Evolutionary conservation across 2,329 filamentous ascomycete species (phyloP).

Genomic region (Aureobasidium leucospermi): DNA sequence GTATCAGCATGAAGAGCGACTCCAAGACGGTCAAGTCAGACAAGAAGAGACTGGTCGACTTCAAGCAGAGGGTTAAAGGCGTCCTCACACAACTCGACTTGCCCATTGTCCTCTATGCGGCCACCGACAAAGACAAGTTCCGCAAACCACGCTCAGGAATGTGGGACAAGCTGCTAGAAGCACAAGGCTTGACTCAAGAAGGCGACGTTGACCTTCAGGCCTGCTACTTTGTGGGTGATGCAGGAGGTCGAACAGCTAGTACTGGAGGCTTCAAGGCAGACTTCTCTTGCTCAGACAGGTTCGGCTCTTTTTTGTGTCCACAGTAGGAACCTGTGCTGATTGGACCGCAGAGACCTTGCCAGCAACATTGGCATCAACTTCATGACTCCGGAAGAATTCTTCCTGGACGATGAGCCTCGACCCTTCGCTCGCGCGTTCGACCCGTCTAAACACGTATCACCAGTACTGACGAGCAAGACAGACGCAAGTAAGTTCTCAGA

Average conservation of each 20-base stretch:
- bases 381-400: constrained; percentile 86
- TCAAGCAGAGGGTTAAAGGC: constrained; percentile 70
- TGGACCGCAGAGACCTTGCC: constrained; percentile 63
- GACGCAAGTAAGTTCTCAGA: constrained; percentile 28
- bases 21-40: constrained; percentile 62
- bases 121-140: constrained; percentile 72
- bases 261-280: constrained; percentile 42
- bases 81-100: constrained; percentile 67
- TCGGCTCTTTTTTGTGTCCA: constrained; percentile 12
- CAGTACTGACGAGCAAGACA: constrained; percentile 21
- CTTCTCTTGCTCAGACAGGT: constrained; percentile 55
- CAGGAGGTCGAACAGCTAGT: constrained; percentile 47
- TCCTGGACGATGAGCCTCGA: constrained; percentile 60
- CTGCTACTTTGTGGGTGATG: constrained; percentile 88
- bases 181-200: constrained; percentile 38
- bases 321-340: neutral
- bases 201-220: constrained; percentile 58
- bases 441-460: constrained; percentile 48
- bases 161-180: constrained; percentile 63
- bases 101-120: constrained; percentile 75
- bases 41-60: constrained; percentile 63
- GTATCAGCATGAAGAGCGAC: constrained; percentile 65
- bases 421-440: constrained; percentile 67
- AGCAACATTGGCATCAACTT: constrained; percentile 75
- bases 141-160: constrained; percentile 84